A percentile compares a stretch with the other conserved stretches of the same genome.
Conservation (phyloP, 164 flowering plant genomes). For the Tetrastigma voinierianum region DNA sequence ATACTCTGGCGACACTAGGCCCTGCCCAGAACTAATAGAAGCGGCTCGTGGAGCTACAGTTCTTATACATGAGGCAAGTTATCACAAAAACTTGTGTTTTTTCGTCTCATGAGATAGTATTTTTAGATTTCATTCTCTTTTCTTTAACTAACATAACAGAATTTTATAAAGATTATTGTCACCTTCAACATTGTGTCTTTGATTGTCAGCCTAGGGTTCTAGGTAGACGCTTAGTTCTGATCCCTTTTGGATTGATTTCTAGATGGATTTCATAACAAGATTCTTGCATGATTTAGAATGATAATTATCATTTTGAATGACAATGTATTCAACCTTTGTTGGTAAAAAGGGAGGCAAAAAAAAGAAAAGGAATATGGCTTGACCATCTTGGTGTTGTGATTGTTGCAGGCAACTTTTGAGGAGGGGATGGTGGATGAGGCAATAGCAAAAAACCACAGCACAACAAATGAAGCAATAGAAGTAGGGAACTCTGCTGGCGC, state of each 20-base stretch:
- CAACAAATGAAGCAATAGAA: constrained; percentile 88
- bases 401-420: constrained; percentile 94
- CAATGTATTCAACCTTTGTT: no score
- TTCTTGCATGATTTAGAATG: no score
- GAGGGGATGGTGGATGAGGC: constrained; percentile 90
- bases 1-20: constrained; percentile 97
- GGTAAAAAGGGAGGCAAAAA: no score
- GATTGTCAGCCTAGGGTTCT: no score
- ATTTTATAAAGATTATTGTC: no score
- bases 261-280: no score
- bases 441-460: constrained; percentile 87
- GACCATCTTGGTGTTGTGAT: constrained; percentile 1
- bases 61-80: constrained; percentile 92
- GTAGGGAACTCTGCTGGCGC: constrained; percentile 75
- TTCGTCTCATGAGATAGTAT: background rate
- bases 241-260: no score
- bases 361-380: background rate
- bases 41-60: constrained; percentile 90
- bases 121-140: no score
- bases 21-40: constrained; percentile 67
- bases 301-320: no score
- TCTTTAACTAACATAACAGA: no score
- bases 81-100: background rate
- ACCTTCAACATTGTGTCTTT: no score
- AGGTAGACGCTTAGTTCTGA: no score